Conservation (phyloP, 2,329 filamentous ascomycete species). For the Helotiales sp. region DNA sequence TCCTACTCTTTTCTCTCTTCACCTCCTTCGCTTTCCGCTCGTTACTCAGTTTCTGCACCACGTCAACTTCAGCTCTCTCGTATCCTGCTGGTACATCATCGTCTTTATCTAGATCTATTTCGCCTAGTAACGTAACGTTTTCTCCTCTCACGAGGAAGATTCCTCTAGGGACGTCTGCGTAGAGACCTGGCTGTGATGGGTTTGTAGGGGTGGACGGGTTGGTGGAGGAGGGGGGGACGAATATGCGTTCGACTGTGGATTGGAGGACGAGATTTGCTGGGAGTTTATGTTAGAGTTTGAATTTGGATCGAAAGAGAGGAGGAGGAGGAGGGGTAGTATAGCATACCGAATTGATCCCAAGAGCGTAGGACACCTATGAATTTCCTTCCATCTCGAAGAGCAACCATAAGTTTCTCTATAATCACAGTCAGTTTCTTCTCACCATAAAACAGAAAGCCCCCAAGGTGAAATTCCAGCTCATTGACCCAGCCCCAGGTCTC, state of each 20-base stretch:
- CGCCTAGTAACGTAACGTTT: slow-evolving; percentile 93
- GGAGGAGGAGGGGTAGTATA: slow-evolving; percentile 4
- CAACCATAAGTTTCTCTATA: slow-evolving; percentile 89
- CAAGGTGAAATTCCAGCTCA: not conserved
- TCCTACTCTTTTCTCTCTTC: slow-evolving; percentile 68
- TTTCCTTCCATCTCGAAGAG: slow-evolving; percentile 90
- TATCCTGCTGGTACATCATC: slow-evolving; percentile 78
- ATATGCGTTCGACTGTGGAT: slow-evolving; percentile 87
- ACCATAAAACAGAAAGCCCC: not conserved
- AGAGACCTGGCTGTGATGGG: slow-evolving; percentile 52
- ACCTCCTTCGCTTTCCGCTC: slow-evolving; percentile 70
- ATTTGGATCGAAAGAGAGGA: not conserved
- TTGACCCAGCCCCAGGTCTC: not conserved
- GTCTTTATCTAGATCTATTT: slow-evolving; percentile 96
- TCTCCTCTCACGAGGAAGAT: slow-evolving; percentile 92
- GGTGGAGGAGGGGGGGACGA: slow-evolving; percentile 50
- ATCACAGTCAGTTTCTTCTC: not conserved
- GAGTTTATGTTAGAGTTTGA: slow-evolving; percentile 14
- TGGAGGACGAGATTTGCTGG: slow-evolving; percentile 92
- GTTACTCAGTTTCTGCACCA: slow-evolving; percentile 73
- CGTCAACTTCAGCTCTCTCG: slow-evolving; percentile 61
- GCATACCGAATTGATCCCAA: slow-evolving; percentile 96
- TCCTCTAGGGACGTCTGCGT: slow-evolving; percentile 81
- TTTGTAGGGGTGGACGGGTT: slow-evolving; percentile 12
- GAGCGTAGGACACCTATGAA: slow-evolving; percentile 88